Percentiles rank a stretch among this genome's conserved stretches.
Conservation (phyloP, 2,329 filamentous ascomycete genomes). For the Tolypocladium sp. region DNA sequence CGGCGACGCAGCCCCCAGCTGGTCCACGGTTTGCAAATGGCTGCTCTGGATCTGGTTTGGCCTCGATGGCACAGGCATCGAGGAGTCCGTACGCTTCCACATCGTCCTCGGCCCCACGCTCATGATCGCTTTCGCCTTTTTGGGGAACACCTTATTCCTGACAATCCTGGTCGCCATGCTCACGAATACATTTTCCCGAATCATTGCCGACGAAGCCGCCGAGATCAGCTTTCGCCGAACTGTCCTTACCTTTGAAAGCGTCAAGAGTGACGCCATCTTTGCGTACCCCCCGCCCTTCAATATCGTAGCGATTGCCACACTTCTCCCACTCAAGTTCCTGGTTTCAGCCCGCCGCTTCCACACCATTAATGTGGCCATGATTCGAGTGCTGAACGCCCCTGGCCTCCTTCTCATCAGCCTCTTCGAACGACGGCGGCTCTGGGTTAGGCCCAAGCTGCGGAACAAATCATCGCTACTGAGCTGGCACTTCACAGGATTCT, state of each 20-base stretch:
- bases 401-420: slow-evolving; percentile 51
- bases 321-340: slow-evolving; percentile 57
- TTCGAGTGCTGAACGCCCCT: slow-evolving; percentile 55
- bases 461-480: slow-evolving; percentile 14
- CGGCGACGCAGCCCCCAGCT: slow-evolving; percentile 20
- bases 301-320: slow-evolving; percentile 50
- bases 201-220: slow-evolving; percentile 58
- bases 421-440: slow-evolving; percentile 50
- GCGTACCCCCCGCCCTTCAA: slow-evolving; percentile 64
- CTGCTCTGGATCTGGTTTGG: slow-evolving; percentile 77
- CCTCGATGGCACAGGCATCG: slow-evolving; percentile 52
- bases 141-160: slow-evolving; percentile 66
- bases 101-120: slow-evolving; percentile 56
- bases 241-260: slow-evolving; percentile 64
- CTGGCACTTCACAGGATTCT: slow-evolving; percentile 37
- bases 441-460: slow-evolving; percentile 9
- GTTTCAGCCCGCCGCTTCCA: slow-evolving; percentile 58
- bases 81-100: slow-evolving; percentile 50
- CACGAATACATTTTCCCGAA: slow-evolving; percentile 61
- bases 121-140: slow-evolving; percentile 64
- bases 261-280: slow-evolving; percentile 64
- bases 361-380: slow-evolving; percentile 58
- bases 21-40: slow-evolving; percentile 60
- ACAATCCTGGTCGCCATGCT: slow-evolving; percentile 68
- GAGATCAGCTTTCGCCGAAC: slow-evolving; percentile 65